Evolutionary conservation across 208 protist species (phyloP).

Genomic region (Leishmania tropica): DNA sequence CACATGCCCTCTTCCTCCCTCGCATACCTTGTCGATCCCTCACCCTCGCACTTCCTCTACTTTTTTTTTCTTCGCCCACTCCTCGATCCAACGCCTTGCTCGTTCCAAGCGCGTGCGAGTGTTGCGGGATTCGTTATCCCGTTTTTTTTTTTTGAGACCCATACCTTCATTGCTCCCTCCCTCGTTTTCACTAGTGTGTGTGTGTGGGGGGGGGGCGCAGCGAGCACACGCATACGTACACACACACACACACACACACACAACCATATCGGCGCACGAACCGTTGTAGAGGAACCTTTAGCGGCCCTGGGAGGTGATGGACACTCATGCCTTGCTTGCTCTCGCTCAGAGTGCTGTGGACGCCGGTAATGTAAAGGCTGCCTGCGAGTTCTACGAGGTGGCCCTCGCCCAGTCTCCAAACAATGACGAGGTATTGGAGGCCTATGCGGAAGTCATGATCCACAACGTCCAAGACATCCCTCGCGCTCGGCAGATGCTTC

Average conservation of each 20-base stretch:
- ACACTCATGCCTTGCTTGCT: conserved; percentile 69
- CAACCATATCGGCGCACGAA: background rate
- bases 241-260: background rate
- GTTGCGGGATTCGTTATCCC: background rate
- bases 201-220: background rate
- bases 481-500: conserved; percentile 83
- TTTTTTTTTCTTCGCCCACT: background rate
- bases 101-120: background rate
- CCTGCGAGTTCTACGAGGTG: conserved; percentile 88
- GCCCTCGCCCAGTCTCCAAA: conserved; percentile 74
- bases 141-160: conserved; percentile 2
- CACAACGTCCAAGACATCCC: conserved; percentile 71
- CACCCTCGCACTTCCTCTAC: background rate
- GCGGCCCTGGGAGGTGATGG: conserved; percentile 40
- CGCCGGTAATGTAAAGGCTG: conserved; percentile 80
- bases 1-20: background rate
- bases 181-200: background rate
- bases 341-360: conserved; percentile 88
- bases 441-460: conserved; percentile 92
- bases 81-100: background rate
- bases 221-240: background rate
- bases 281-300: background rate
- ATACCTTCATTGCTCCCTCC: background rate
- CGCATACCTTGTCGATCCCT: background rate
- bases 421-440: conserved; percentile 91